Evolutionary conservation across 345 rosid species (phyloP).

Genomic region (Eucalyptus virginea): DNA sequence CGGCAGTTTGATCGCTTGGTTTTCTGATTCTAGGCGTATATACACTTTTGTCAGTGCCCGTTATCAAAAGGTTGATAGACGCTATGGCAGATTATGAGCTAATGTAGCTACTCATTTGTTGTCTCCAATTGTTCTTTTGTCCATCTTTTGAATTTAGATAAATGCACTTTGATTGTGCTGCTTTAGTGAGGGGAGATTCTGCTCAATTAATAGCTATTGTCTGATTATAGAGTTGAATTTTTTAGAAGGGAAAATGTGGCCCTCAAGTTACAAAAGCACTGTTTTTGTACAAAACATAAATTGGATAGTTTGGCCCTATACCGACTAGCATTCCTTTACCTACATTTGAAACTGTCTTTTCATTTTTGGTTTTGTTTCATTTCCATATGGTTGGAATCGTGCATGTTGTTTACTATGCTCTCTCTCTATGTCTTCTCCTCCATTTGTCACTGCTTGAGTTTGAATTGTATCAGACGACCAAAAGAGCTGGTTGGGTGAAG

Average conservation of each 20-base stretch:
- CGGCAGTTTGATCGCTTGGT: neutral
- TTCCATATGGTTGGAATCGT: neutral
- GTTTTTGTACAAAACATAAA: neutral
- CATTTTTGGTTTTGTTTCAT: neutral
- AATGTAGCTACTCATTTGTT: neutral
- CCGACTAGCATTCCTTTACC: neutral
- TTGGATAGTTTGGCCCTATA: neutral
- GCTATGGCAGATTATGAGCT: neutral
- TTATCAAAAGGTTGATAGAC: neutral
- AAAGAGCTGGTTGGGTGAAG: conserved; percentile 84
- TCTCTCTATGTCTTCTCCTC: neutral
- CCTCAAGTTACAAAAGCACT: neutral
- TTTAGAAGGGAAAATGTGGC: neutral
- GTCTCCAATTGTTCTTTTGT: neutral
- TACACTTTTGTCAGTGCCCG: neutral
- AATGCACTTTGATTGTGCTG: neutral
- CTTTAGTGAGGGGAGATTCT: neutral
- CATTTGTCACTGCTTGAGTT: neutral
- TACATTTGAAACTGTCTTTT: neutral
- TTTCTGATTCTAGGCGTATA: neutral
- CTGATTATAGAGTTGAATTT: neutral
- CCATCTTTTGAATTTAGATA: neutral
- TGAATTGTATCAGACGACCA: conserved; percentile 46
- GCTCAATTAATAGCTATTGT: neutral
- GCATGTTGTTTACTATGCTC: neutral